Base-by-base conservation (phyloP, 371 early-diverging fungal genomes). In the Gilbertella persicaria region DNA sequence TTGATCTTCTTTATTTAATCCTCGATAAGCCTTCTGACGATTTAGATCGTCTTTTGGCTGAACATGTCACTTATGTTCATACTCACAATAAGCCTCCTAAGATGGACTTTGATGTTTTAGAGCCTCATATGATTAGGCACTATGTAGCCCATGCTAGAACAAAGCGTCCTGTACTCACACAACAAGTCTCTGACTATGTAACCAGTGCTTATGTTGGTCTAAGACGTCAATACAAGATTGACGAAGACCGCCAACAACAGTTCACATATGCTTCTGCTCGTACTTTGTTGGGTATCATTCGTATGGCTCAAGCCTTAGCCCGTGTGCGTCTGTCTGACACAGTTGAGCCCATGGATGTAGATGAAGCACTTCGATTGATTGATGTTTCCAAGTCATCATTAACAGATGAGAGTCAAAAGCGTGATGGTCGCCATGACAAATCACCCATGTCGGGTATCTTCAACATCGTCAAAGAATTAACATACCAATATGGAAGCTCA, bases 1-100 rank as follows among this genome's bases (percentile, higher is more conserved):
- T 99, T 70, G 99, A 99, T 83, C 85, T 98, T 55, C 63, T 95
- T 37, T 96, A 94, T 69, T 84, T 98, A 64, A 87, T 99, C 9
- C 82, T 90, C 25, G 96, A 95, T 67, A 83, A 79, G 10, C 87
- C 93, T 17, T 82, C 85, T 43, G 75, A 83, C 45, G 89, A 89
- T 44, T 72, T 83, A 66, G 91, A 93, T 67, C 64, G 83, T 43
- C 73, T 84, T 49, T 75, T 96, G 28, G 97, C 96, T 13, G 80
- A 90, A 56, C 96, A 97, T 74, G 92, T 97, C 23, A 86, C 93
- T 13, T 83, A 89, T 62, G 96, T 97, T n/a, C 96, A 97, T 61
- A 84, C 87, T 51, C 82, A 89, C 66, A 86, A 87, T 64, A 78
- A 78, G 50, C 92, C 90, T 59, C 94, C 94, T 12, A 61, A 66